A percentile compares a stretch with the other conserved stretches of the same genome.
Evolutionary conservation across 1,139 yeast genomes (phyloP).

Genomic region (Debaryomyces subglobosus): DNA sequence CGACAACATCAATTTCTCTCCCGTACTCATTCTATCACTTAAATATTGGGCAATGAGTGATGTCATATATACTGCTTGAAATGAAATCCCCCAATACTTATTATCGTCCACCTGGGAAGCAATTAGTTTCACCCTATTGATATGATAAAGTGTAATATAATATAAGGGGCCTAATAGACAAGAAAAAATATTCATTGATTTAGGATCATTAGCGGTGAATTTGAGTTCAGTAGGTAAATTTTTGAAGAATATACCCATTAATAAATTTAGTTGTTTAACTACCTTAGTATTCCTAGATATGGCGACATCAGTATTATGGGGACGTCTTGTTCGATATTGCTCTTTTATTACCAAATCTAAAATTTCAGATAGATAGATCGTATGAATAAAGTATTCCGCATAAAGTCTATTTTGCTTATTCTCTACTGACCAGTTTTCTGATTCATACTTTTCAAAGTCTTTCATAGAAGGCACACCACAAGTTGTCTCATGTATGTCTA

Average conservation of each 20-base stretch:
- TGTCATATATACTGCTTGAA: conserved; percentile 16
- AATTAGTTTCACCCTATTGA: conserved; percentile 16
- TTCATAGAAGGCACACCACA: conserved; percentile 4
- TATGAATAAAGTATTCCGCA: conserved; percentile 14
- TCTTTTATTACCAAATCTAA: conserved; percentile 15
- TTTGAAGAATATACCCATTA: conserved; percentile 15
- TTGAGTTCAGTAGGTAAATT: conserved; percentile 13
- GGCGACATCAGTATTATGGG: background rate
- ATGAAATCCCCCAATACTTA: conserved; percentile 16
- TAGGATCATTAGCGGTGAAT: conserved; percentile 12
- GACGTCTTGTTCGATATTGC: conserved; percentile 9
- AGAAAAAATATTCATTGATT: conserved; percentile 13
- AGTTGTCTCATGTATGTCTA: conserved; percentile 6
- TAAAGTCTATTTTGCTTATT: conserved; percentile 8
- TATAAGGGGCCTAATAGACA: conserved; percentile 15
- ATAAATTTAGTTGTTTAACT: conserved; percentile 16
- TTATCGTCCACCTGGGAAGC: conserved; percentile 7
- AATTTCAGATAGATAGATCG: conserved; percentile 14
- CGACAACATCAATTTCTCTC: conserved; percentile 11
- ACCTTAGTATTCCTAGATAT: conserved; percentile 10
- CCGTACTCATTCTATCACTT: conserved; percentile 8
- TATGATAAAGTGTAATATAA: conserved; percentile 16
- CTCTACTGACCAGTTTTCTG: conserved; percentile 8
- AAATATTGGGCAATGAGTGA: conserved; percentile 14
- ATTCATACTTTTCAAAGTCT: conserved; percentile 15